Base-by-base conservation (phyloP, 345 rosid genomes). In the Mercurialis annua region DNA sequence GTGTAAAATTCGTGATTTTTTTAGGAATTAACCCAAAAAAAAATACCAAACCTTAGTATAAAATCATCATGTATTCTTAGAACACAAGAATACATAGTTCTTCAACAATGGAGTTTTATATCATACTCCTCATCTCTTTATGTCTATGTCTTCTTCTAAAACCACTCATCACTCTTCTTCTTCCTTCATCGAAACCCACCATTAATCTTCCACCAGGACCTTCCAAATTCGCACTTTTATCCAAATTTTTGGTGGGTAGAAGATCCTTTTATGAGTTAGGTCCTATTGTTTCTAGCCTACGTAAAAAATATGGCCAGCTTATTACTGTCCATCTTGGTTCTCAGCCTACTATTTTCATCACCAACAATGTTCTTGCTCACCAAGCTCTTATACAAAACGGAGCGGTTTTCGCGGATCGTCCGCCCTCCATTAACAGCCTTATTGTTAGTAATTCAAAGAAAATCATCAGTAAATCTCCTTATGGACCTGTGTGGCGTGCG, bases 371-470 rank as follows among this genome's bases (percentile, higher is more conserved):
- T 17, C 51, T 71, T 0, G 74, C 69, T 12, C 40, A 71, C 46
- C 62, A 71, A 47, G 68, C 74, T 20, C 64, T 64, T 8, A 8
- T 71, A 9, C 62, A 64, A 4, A 34, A 57, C 2, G 69, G 69
- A 20, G 47, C 69, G 2, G n/a, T 64, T 44, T 71, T 71, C 29
- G 64, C 74, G 11, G 74, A 64, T 40, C 64, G 64, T 14, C 74
- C 74, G 0, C 46, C 9, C 1, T 33, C 50, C 43, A 15, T 56
- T 4, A 34, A n/a, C 29, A 40, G 27, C 24, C 36, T 34, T 21
- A 26, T 64, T 29, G 17, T 47, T 56, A 42, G 58, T 0, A 31
- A 31, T n/a, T 46, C 60, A 0, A 33, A 44, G 30, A 57, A 36
- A 34, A 61, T 52, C 18, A 48, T 71, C 14, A 34, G 64, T 9